These are phyloP conservation scores for Geranium rotundifolium DNA, from an alignment of 345 rosid genomes.

Conservation along the genomic window DNA sequence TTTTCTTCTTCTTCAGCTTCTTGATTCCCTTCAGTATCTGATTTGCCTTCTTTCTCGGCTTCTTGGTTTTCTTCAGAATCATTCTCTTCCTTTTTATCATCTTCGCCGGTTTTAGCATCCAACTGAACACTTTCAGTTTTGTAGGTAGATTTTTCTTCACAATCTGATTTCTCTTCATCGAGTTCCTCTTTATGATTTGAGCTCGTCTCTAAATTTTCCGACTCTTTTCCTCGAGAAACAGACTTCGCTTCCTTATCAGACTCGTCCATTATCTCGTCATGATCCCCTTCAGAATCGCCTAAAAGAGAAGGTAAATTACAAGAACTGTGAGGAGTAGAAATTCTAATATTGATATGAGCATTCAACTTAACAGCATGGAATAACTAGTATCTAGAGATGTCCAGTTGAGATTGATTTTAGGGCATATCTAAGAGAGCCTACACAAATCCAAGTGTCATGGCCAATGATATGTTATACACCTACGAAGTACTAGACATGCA, in stretches of 20 bases:
- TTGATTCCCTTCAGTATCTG: slow-evolving; percentile 25
- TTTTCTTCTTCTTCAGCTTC: neutral
- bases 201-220: slow-evolving; percentile 27
- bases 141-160: slow-evolving; percentile 23
- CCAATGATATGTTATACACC: too few relatives aligned
- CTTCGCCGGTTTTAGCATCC: slow-evolving; percentile 20
- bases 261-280: slow-evolving; percentile 22
- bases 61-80: slow-evolving; percentile 11
- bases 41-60: slow-evolving; percentile 1
- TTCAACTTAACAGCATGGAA: neutral
- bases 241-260: slow-evolving; percentile 34
- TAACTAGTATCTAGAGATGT: too few relatives aligned
- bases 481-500: too few relatives aligned
- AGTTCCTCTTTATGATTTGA: slow-evolving; percentile 22
- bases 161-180: slow-evolving; percentile 38
- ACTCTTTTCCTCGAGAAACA: slow-evolving; percentile 20
- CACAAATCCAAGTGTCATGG: too few relatives aligned
- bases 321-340: neutral
- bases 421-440: too few relatives aligned
- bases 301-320: slow-evolving; percentile 4
- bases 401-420: too few relatives aligned
- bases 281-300: slow-evolving; percentile 36
- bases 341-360: neutral
- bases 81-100: slow-evolving; percentile 21
- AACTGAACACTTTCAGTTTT: slow-evolving; percentile 18